These are phyloP conservation scores for Stephania yunnanensis DNA, from an alignment of 164 flowering plant genomes.

Conservation along the genomic window DNA sequence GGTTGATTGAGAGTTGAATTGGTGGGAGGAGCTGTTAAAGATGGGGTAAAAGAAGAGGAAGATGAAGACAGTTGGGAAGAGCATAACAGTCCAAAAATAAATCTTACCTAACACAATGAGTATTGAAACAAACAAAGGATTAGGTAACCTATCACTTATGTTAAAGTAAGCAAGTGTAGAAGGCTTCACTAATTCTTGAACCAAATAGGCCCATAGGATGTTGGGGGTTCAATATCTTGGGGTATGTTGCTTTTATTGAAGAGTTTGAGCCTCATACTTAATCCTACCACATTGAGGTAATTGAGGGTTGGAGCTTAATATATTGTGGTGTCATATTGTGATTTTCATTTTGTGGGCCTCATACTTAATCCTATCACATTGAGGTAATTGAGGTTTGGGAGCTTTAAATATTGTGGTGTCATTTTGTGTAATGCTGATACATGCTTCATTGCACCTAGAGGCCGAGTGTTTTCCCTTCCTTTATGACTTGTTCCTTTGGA, in stretches of 20 bases:
- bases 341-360: neutral
- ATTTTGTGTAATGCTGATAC: neutral
- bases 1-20: too few species aligned
- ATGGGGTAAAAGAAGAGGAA: too few species aligned
- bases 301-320: neutral
- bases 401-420: neutral
- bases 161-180: too few species aligned
- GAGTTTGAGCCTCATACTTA: neutral
- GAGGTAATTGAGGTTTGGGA: neutral
- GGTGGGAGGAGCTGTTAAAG: too few species aligned
- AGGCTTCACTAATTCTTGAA: too few species aligned
- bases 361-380: neutral
- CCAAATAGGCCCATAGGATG: too few species aligned
- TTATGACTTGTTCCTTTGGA: neutral
- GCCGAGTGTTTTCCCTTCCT: neutral
- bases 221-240: too few species aligned
- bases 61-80: too few species aligned
- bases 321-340: neutral
- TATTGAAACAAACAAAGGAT: too few species aligned
- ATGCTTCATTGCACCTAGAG: neutral
- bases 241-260: neutral
- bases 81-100: too few species aligned
- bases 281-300: neutral
- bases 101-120: too few species aligned
- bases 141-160: too few species aligned